These are phyloP conservation scores for Rhododendron vialii DNA, from an alignment of 148 eudicot species.

Conservation along the genomic window DNA sequence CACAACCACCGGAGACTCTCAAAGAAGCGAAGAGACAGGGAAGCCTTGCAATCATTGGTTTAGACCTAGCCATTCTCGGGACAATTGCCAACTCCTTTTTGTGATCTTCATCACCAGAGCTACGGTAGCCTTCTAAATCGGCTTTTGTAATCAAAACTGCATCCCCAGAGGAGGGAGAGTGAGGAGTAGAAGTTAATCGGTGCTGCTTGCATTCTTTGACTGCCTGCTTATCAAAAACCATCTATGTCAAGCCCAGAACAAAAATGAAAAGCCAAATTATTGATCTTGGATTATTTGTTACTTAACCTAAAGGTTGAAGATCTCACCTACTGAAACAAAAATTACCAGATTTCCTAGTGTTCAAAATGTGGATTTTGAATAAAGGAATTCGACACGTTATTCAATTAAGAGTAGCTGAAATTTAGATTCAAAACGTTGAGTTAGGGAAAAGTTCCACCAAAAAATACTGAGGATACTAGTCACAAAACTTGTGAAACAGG, in stretches of 20 bases:
- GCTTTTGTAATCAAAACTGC: conserved; percentile 50
- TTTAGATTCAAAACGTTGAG: no score
- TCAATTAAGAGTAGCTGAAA: no score
- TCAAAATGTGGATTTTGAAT: no score
- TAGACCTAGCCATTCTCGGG: conserved; percentile 22
- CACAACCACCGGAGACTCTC: conserved; percentile 33
- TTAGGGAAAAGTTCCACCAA: no score
- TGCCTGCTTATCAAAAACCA: conserved; percentile 34
- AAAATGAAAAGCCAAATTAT: no score
- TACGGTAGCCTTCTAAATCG: conserved; percentile 50
- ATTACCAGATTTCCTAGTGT: no score
- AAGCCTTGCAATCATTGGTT: conserved; percentile 45
- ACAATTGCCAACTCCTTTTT: conserved; percentile 32
- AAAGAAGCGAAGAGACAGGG: conserved; percentile 48
- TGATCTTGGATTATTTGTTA: no score
- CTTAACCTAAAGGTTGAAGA: no score
- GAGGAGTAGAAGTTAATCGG: conserved; percentile 15
- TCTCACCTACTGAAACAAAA: no score
- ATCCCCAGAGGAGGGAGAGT: conserved; percentile 36
- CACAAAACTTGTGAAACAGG: no score
- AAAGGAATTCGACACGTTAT: no score
- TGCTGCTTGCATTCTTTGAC: conserved; percentile 53
- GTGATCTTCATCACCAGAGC: conserved; percentile 23
- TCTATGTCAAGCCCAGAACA: neutral
- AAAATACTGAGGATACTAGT: no score